Conservation (phyloP, 495 filamentous ascomycete species). For the Podospora comata region DNA sequence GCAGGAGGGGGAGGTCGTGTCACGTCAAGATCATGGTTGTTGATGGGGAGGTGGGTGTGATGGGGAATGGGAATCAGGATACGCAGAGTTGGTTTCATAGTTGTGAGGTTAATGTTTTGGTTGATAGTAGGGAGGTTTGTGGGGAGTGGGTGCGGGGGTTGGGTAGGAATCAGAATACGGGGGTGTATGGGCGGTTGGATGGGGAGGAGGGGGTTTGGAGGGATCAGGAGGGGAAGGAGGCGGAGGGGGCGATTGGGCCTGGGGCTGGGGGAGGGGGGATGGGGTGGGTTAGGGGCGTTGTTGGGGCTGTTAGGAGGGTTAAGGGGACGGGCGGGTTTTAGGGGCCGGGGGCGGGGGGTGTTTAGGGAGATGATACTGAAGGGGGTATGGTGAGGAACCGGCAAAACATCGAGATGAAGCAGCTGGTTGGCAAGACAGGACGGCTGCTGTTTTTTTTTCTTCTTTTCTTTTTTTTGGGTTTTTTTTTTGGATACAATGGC, state of each 20-base stretch:
- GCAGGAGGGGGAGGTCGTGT: slow-evolving; percentile 60
- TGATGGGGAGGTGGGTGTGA: slow-evolving; percentile 63
- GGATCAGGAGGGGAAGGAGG: slow-evolving; percentile 54
- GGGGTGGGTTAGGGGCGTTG: slow-evolving; percentile 59
- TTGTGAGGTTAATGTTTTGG: slow-evolving; percentile 72
- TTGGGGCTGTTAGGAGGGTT: slow-evolving; percentile 61
- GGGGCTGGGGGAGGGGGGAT: slow-evolving; percentile 57
- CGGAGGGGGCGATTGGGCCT: slow-evolving; percentile 56
- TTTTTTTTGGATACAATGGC: too few species aligned
- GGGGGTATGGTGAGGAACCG: too few species aligned
- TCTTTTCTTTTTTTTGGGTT: too few species aligned
- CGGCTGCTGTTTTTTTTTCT: too few species aligned
- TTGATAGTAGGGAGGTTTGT: slow-evolving; percentile 61
- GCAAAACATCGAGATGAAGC: too few species aligned
- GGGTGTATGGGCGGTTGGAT: slow-evolving; percentile 55
- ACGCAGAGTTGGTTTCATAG: slow-evolving; percentile 78
- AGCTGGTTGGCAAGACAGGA: too few species aligned
- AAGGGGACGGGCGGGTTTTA: slow-evolving; percentile 60
- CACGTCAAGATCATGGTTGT: slow-evolving; percentile 75
- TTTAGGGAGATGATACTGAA: too few species aligned
- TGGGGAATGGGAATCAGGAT: slow-evolving; percentile 76
- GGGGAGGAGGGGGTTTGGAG: slow-evolving; percentile 59
- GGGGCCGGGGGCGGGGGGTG: too few species aligned
- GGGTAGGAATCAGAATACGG: slow-evolving; percentile 68
- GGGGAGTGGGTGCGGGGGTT: slow-evolving; percentile 59